Evolutionary conservation across 169 alveolate genomes (phyloP).

Genomic region (Perkinsus olseni): DNA sequence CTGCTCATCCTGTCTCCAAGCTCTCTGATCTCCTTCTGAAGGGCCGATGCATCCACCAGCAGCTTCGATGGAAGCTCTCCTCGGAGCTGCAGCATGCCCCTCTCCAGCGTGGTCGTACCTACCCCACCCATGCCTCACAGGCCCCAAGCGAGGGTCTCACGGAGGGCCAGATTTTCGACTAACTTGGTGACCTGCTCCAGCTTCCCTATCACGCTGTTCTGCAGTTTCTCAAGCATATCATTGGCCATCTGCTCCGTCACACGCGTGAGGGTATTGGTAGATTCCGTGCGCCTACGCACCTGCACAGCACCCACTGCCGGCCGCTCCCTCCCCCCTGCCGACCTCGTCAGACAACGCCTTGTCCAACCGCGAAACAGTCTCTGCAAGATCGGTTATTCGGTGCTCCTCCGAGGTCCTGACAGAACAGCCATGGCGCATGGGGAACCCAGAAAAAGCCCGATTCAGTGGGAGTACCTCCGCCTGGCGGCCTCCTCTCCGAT

Average conservation of each 20-base stretch:
- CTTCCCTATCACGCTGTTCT: background rate
- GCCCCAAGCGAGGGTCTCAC: background rate
- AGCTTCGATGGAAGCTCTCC: slow-evolving; percentile 12
- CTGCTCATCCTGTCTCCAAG: background rate
- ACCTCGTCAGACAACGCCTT: background rate
- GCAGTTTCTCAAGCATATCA: background rate
- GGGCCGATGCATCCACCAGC: background rate
- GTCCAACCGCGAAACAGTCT: background rate
- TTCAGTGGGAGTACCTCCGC: background rate
- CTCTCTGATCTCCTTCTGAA: background rate
- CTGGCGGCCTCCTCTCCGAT: background rate
- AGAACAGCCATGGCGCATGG: background rate
- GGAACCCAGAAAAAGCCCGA: background rate
- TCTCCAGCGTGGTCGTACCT: slow-evolving; percentile 7
- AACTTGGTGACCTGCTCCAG: background rate
- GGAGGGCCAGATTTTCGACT: background rate
- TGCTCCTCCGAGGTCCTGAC: background rate
- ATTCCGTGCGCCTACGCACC: background rate
- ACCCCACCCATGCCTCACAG: background rate
- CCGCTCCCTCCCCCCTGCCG: background rate
- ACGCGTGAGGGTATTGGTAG: background rate
- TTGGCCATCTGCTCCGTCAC: slow-evolving; percentile 6
- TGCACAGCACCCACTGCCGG: background rate
- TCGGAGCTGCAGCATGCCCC: slow-evolving; percentile 8
- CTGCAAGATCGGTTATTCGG: background rate